These are phyloP conservation scores for Nannochloris sp. DNA, from an alignment of 139 green algal species.

Conservation along the genomic window DNA sequence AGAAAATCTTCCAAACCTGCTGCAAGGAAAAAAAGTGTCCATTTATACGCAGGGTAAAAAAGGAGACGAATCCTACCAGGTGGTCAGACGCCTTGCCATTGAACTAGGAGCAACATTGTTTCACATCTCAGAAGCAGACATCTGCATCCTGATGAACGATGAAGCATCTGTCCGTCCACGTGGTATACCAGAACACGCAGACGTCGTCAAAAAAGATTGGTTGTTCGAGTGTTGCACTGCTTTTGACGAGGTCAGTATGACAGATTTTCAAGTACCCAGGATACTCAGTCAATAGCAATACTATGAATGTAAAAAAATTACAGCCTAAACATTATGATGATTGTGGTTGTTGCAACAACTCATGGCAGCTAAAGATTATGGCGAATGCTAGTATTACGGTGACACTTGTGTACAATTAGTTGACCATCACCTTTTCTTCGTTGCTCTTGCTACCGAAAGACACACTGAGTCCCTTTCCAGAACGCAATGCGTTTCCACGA, in stretches of 20 bases:
- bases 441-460: constrained; percentile 52
- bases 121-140: neutral
- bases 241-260: no score
- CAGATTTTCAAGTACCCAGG: no score
- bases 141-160: neutral
- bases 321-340: no score
- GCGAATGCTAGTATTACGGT: neutral
- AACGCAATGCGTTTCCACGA: constrained; percentile 86
- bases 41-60: neutral
- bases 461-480: constrained; percentile 50
- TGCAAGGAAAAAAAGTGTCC: neutral
- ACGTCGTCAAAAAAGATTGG: neutral
- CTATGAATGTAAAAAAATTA: no score
- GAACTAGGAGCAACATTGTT: neutral
- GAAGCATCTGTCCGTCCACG: neutral
- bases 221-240: neutral
- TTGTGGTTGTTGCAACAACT: no score
- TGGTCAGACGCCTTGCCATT: neutral
- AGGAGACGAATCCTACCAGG: neutral
- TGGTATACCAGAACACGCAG: neutral
- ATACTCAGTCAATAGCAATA: no score
- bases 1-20: neutral
- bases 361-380: neutral
- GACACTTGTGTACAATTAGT: neutral
- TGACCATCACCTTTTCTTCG: constrained; percentile 5